Base-by-base conservation (phyloP, 2,329 filamentous ascomycete species). In the Cercospora zeae-maydis region DNA sequence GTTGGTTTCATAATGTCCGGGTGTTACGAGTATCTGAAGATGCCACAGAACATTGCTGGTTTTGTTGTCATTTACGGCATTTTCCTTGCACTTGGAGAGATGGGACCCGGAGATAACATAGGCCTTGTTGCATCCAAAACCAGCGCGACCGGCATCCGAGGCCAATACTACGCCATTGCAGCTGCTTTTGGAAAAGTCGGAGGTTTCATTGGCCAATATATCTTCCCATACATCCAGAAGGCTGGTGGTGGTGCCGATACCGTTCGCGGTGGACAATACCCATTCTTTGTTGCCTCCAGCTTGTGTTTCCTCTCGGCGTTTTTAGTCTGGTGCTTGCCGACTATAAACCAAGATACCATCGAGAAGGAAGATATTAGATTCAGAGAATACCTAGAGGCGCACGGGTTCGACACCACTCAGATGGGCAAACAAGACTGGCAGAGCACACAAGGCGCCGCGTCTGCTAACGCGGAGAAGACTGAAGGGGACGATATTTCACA, bases 91-190 rank as follows among this genome's bases (percentile, higher is more conserved):
- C 81, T 93, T 1, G 91, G 91, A 55, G 91, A 95, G 75, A 78
- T 96, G 42, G 92, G 93, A 0, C 92, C 93, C 0, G 93, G 93
- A 11, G 90, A 96, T 79, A 96, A 96, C 75, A 96, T 96, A 69
- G 92, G 92, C 2, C 83, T 96, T 0, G 77, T 96, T 31, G 92
- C 93, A 0, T 89, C 90, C 52, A 96, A 96, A 80, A 93, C 91
- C 1, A 92, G 88, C 71, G 91, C 93, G 0, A 96, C 93, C 4
- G 89, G 90, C 16, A 88, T 97, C 16, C 66, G 92, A 39, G 93
- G 92, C 2, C 86, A 90, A 73, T 88, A 87, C 75, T 88, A 88
- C 71, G 84, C 88, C 4, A 83, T 91, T 49, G 89, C 89, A 0
- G 89, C 90, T 0, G 89, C 89, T 0, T 71, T 86, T 1, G 90